Evolutionary conservation across 2,329 filamentous ascomycete species (phyloP).

Genomic region (Exophiala spinifera): DNA sequence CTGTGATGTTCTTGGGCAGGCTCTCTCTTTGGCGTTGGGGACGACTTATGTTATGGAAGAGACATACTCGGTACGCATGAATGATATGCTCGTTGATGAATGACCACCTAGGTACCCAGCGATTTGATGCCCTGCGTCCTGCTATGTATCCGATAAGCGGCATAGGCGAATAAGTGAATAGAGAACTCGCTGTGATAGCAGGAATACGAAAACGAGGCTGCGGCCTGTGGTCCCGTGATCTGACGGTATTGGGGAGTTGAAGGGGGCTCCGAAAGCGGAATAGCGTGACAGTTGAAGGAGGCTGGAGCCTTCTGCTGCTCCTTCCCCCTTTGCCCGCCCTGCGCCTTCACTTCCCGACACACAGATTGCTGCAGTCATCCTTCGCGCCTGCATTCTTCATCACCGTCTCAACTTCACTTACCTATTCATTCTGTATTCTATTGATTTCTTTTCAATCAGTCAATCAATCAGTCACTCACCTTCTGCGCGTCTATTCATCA

Average conservation of each 20-base stretch:
- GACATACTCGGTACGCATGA: no score
- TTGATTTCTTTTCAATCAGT: slow-evolving; percentile 11
- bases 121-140: not conserved
- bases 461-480: slow-evolving; percentile 11
- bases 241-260: not conserved
- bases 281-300: not conserved
- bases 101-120: no score
- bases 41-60: no score
- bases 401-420: slow-evolving; percentile 1
- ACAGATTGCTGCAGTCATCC: not conserved
- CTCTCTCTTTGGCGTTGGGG: not conserved
- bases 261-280: not conserved
- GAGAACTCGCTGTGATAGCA: no score
- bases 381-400: slow-evolving; percentile 4
- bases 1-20: not conserved
- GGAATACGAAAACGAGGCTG: no score
- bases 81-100: no score
- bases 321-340: not conserved
- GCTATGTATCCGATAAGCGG: no score
- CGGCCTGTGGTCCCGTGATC: not conserved
- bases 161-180: no score
- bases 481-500: slow-evolving; percentile 5
- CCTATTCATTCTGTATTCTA: not conserved
- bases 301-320: not conserved
- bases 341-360: not conserved